Percentiles rank a stretch among this genome's conserved stretches.
Conservation (phyloP, 1,139 yeast species). For the Taphrina flavorubra region DNA sequence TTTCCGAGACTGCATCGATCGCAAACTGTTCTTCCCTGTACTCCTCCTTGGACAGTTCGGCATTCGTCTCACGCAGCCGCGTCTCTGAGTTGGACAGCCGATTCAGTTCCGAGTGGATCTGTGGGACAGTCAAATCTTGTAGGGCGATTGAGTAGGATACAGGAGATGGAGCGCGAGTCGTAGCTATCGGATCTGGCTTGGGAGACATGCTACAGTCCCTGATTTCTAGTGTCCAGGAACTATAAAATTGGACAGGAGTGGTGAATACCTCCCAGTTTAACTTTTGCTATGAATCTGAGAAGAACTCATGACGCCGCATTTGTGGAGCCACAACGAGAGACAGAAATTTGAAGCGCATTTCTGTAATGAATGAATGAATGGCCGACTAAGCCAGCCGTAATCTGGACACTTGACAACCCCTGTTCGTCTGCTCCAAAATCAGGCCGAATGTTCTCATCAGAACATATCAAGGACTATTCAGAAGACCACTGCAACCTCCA, state of each 20-base stretch:
- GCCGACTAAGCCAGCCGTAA: too few species aligned
- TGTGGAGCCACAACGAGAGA: too few species aligned
- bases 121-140: constrained; percentile 43
- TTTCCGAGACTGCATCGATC: constrained; percentile 48
- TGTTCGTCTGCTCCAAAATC: too few species aligned
- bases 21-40: constrained; percentile 45
- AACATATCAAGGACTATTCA: too few species aligned
- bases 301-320: too few species aligned
- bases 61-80: constrained; percentile 49
- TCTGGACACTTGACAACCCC: too few species aligned
- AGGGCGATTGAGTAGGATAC: constrained; percentile 42
- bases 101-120: constrained; percentile 46
- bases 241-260: neutral
- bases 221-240: neutral
- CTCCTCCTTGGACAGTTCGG: constrained; percentile 46
- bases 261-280: neutral
- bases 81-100: constrained; percentile 49
- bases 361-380: too few species aligned
- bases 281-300: neutral
- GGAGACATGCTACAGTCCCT: neutral
- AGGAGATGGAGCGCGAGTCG: constrained; percentile 20
- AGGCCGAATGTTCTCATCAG: too few species aligned
- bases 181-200: constrained; percentile 17
- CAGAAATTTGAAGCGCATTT: too few species aligned
- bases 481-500: too few species aligned